Evolutionary conservation across 768 basidiomycete genomes (phyloP).

Genomic region (Phlebiopsis gigantea): DNA sequence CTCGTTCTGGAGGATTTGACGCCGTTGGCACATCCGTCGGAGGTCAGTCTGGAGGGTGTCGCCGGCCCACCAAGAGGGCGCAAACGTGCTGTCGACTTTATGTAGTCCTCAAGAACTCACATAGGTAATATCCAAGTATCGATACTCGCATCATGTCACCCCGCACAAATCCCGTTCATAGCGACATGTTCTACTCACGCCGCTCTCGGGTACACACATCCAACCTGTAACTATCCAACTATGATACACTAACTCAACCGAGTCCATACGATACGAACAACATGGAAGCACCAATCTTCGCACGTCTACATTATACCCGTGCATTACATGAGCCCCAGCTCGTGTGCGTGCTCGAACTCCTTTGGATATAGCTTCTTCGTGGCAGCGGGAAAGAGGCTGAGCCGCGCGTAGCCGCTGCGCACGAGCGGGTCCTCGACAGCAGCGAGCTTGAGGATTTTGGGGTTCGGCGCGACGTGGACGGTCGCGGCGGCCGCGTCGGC

Average conservation of each 20-base stretch:
- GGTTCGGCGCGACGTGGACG: slow-evolving; percentile 22
- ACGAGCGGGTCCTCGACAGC: slow-evolving; percentile 21
- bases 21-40: neutral
- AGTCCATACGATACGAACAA: neutral
- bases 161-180: neutral
- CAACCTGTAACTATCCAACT: neutral
- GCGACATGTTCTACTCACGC: neutral
- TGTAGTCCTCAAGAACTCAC: slow-evolving; percentile 5
- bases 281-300: neutral
- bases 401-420: slow-evolving; percentile 25
- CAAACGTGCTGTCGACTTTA: slow-evolving; percentile 23
- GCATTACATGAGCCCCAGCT: slow-evolving; percentile 6
- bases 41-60: neutral
- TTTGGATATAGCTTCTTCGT: slow-evolving; percentile 22
- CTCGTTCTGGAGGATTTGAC: slow-evolving; percentile 23
- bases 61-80: slow-evolving; percentile 19
- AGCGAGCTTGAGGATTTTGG: slow-evolving; percentile 22
- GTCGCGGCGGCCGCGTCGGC: slow-evolving; percentile 19
- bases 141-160: neutral
- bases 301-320: neutral
- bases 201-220: neutral
- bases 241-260: neutral
- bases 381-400: slow-evolving; percentile 24
- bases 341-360: slow-evolving; percentile 10
- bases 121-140: neutral